Percentiles rank a stretch among this genome's conserved stretches.
phyloP scores from a whole-genome alignment of 2,329 filamentous ascomycete genomes.

The Rasamsonia emersonii region DNA sequence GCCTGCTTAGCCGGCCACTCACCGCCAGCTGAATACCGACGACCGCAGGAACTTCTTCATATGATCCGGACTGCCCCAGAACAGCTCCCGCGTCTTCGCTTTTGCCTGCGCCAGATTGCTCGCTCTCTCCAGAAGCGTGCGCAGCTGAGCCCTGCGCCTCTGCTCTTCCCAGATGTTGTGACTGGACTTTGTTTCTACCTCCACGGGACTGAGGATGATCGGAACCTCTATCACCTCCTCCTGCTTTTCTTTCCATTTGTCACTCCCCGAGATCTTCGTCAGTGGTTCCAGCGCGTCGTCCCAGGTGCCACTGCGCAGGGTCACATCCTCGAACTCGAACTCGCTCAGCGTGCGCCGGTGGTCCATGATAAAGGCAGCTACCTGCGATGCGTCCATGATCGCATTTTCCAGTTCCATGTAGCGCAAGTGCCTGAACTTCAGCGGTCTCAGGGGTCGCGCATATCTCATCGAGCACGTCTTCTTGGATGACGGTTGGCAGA shows the following conservation, averaged over 20 bases:
- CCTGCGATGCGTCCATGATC: constrained; percentile 61
- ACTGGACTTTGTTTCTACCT: constrained; percentile 12
- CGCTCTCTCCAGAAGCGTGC: constrained; percentile 12
- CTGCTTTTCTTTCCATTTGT: constrained; percentile 31
- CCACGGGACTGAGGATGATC: constrained; percentile 25
- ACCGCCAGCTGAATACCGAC: constrained; percentile 19
- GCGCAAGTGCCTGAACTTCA: constrained; percentile 59
- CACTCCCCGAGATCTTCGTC: constrained; percentile 31
- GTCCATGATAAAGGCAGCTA: constrained; percentile 57
- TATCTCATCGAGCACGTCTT: constrained; percentile 20
- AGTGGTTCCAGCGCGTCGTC: constrained; percentile 72
- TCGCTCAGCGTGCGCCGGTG: constrained; percentile 64
- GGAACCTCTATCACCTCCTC: constrained; percentile 32
- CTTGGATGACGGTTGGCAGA: constrained; percentile 49
- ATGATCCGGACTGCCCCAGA: constrained; percentile 24
- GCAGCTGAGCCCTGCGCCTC: constrained; percentile 9
- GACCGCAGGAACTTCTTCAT: constrained; percentile 21
- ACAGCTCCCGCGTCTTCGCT: constrained; percentile 17
- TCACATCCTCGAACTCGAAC: constrained; percentile 71
- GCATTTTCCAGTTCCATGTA: constrained; percentile 65
- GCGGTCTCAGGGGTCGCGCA: constrained; percentile 43
- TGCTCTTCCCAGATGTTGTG: constrained; percentile 20
- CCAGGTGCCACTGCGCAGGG: constrained; percentile 65
- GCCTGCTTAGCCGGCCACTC: too few species aligned
- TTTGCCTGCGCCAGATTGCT: constrained; percentile 10